These are phyloP conservation scores for Globisporangium yorkense DNA, from an alignment of 352 stramenopile genomes.

Conservation along the genomic window DNA sequence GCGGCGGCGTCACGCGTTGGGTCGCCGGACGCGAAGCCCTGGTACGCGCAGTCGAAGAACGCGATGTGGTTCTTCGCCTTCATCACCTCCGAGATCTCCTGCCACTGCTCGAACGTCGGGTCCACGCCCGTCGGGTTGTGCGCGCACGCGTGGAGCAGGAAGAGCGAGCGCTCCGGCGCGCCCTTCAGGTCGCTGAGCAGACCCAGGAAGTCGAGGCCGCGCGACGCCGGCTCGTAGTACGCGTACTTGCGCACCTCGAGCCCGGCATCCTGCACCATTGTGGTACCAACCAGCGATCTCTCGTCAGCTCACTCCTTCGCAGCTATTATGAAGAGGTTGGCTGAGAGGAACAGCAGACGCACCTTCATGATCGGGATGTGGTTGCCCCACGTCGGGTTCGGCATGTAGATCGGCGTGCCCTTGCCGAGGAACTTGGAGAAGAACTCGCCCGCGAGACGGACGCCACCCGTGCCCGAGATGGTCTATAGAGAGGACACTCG, in stretches of 20 bases:
- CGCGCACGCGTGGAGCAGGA: constrained; percentile 98
- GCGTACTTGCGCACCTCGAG: constrained; percentile 77
- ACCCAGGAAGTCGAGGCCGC: constrained; percentile 90
- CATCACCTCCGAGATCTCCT: constrained; percentile 93
- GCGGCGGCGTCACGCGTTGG: constrained; percentile 93
- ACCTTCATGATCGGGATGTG: constrained; percentile 93
- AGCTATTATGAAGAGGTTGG: not conserved
- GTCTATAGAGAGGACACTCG: constrained; percentile 50
- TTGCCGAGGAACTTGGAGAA: constrained; percentile 88
- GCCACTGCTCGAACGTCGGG: constrained; percentile 97
- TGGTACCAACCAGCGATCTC: not conserved
- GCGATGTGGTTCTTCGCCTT: constrained; percentile 95
- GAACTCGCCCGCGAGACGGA: constrained; percentile 95
- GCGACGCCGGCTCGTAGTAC: constrained; percentile 83
- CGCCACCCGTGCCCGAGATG: constrained; percentile 97
- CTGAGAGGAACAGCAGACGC: not conserved
- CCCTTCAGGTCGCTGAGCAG: constrained; percentile 94
- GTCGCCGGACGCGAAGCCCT: constrained; percentile 98
- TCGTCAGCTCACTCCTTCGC: not conserved
- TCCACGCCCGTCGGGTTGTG: constrained; percentile 99
- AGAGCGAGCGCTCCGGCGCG: constrained; percentile 90
- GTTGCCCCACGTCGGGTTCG: constrained; percentile 99
- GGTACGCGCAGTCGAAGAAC: constrained; percentile 99
- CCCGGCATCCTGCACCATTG: constrained; percentile 43
- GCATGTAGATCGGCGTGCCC: constrained; percentile 93